Evolutionary conservation across 1,284 basidiomycete genomes (phyloP).

Genomic region (Ustilago shanxiensis): DNA sequence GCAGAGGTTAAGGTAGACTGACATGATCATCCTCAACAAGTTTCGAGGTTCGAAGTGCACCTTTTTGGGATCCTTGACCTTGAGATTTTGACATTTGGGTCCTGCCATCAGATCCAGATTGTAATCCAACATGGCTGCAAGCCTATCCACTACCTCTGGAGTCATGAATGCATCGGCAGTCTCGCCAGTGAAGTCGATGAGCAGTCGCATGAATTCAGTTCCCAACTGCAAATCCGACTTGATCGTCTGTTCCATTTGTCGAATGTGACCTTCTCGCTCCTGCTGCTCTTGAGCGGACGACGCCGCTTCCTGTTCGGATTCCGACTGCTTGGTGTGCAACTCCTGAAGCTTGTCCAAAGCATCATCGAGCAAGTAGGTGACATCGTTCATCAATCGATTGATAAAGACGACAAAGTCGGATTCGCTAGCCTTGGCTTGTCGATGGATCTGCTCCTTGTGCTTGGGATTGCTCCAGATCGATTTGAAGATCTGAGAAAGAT

Average conservation of each 20-base stretch:
- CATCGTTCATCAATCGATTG: constrained; percentile 99
- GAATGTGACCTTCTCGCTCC: constrained; percentile 84
- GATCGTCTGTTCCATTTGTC: constrained; percentile 83
- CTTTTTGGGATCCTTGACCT: constrained; percentile 87
- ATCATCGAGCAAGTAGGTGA: constrained; percentile 97
- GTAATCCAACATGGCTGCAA: constrained; percentile 97
- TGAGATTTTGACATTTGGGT: constrained; percentile 82
- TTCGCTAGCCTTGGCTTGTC: constrained; percentile 47
- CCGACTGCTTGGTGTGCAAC: constrained; percentile 85
- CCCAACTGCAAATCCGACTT: constrained; percentile 88
- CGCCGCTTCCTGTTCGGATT: constrained; percentile 75
- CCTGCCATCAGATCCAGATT: constrained; percentile 91
- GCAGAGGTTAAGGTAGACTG: constrained; percentile 91
- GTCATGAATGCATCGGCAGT: constrained; percentile 94
- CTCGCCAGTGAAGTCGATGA: constrained; percentile 92
- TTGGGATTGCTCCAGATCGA: constrained; percentile 65
- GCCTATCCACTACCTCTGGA: constrained; percentile 92
- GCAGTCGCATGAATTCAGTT: constrained; percentile 85
- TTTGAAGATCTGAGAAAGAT: constrained; percentile 67
- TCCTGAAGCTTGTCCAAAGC: constrained; percentile 88
- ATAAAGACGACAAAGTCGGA: constrained; percentile 81
- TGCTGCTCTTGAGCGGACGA: constrained; percentile 80
- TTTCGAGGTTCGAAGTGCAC: constrained; percentile 88
- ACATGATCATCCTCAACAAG: constrained; percentile 87
- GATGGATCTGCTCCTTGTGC: constrained; percentile 64